These are phyloP conservation scores for Colletotrichum euphorbiae DNA, from an alignment of 2,329 filamentous ascomycete genomes.

Conservation along the genomic window DNA sequence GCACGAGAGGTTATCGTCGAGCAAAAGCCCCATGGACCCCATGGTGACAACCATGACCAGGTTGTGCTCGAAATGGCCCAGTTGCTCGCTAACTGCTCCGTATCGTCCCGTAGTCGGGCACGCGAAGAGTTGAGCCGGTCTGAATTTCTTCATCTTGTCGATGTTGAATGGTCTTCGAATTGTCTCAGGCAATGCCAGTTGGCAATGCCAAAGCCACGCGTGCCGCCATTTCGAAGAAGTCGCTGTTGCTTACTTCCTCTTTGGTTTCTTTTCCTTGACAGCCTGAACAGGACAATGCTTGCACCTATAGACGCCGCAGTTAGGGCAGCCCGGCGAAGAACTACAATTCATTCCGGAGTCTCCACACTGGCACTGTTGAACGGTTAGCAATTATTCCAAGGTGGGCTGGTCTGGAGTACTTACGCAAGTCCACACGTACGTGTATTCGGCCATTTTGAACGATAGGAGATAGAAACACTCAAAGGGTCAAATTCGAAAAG, in stretches of 20 bases:
- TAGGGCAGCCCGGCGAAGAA: background rate
- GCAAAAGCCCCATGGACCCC: too few relatives aligned
- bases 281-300: background rate
- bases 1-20: too few relatives aligned
- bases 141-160: too few relatives aligned
- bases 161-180: background rate
- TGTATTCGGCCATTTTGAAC: background rate
- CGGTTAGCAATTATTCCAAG: background rate
- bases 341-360: constrained; percentile 27
- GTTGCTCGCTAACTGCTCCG: too few relatives aligned
- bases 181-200: too few relatives aligned
- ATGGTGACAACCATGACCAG: too few relatives aligned
- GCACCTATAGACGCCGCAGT: background rate
- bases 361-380: constrained; percentile 24
- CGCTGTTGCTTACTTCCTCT: background rate
- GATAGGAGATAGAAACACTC: background rate
- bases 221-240: background rate
- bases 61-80: too few relatives aligned
- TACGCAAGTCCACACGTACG: constrained; percentile 34
- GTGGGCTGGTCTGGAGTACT: background rate
- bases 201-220: too few relatives aligned
- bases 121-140: too few relatives aligned
- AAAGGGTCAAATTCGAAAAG: background rate
- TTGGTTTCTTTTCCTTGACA: background rate
- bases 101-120: too few relatives aligned